Evolutionary conservation across 129 eudicot species (phyloP).

Genomic region (Erigeron canadensis): DNA sequence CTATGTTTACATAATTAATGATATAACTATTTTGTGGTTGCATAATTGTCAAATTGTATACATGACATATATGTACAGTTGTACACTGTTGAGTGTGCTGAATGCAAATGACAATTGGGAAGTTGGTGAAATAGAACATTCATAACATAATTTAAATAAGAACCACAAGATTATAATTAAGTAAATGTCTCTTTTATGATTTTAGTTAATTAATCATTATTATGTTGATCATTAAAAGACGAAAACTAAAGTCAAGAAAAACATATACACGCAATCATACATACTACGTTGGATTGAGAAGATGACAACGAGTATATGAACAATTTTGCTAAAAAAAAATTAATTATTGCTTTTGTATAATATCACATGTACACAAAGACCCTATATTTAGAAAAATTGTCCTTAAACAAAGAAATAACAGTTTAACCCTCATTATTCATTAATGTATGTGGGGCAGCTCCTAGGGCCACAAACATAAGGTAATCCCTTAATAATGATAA

Average conservation of each 20-base stretch:
- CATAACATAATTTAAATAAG: not conserved
- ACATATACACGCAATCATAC: conserved; percentile 25
- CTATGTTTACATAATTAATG: conserved; percentile 4
- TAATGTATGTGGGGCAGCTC: conserved; percentile 1
- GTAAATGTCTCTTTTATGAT: not conserved
- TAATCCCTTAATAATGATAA: too few species aligned
- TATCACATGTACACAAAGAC: not conserved
- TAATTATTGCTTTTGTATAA: not conserved
- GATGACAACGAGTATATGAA: conserved; percentile 1
- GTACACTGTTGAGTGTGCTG: conserved; percentile 11
- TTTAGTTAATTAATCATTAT: not conserved
- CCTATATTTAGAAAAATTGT: not conserved
- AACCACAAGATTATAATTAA: not conserved
- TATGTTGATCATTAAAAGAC: conserved; percentile 8
- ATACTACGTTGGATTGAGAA: not conserved
- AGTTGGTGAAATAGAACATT: conserved; percentile 28
- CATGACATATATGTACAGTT: conserved; percentile 23
- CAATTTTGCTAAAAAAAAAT: not conserved
- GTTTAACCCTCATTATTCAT: not conserved
- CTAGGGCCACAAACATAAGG: conserved; percentile 11
- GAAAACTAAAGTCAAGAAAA: conserved; percentile 23
- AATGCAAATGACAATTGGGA: conserved; percentile 18
- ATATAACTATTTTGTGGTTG: conserved; percentile 4
- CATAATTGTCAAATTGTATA: conserved; percentile 19
- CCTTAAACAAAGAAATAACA: not conserved